A percentile compares a stretch with the other conserved stretches of the same genome.
These are phyloP conservation scores for Dendrobium huoshanense DNA, from an alignment of 106 monocot species.

Conservation along the genomic window DNA sequence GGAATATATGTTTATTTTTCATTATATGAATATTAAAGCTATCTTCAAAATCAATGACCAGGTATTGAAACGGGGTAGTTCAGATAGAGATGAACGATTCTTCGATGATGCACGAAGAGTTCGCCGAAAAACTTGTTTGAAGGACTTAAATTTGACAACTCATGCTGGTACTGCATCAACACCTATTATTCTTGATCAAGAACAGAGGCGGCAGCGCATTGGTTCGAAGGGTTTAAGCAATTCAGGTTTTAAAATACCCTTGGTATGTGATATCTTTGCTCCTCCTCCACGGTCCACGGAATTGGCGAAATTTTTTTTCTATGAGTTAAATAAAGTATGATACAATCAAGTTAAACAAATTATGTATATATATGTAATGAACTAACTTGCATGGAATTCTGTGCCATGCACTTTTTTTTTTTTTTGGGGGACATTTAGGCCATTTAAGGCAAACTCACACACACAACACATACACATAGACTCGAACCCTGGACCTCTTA, in stretches of 20 bases:
- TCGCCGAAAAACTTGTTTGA: neutral
- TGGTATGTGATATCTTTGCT: constrained; percentile 10
- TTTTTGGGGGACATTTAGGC: too few relatives aligned
- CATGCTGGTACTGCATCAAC: neutral
- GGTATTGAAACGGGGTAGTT: neutral
- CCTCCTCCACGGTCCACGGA: constrained; percentile 37
- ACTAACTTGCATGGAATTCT: too few relatives aligned
- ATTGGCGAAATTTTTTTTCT: constrained; percentile 38
- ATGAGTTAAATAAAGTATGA: constrained; percentile 31
- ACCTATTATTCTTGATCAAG: neutral
- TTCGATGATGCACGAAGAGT: neutral
- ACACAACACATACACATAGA: too few relatives aligned
- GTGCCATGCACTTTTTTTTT: too few relatives aligned
- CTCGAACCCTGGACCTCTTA: too few relatives aligned
- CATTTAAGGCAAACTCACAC: too few relatives aligned
- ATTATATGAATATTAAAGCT: neutral
- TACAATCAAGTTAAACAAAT: too few relatives aligned
- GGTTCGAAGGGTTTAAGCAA: neutral
- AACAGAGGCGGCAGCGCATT: too few relatives aligned
- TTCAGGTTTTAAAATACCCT: neutral
- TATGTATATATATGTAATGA: too few relatives aligned
- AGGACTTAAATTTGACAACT: neutral
- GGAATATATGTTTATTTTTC: neutral
- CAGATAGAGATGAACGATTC: neutral
- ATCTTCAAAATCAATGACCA: neutral